These are phyloP conservation scores for Spergularia marina DNA, from an alignment of 148 eudicot genomes.

Conservation along the genomic window DNA sequence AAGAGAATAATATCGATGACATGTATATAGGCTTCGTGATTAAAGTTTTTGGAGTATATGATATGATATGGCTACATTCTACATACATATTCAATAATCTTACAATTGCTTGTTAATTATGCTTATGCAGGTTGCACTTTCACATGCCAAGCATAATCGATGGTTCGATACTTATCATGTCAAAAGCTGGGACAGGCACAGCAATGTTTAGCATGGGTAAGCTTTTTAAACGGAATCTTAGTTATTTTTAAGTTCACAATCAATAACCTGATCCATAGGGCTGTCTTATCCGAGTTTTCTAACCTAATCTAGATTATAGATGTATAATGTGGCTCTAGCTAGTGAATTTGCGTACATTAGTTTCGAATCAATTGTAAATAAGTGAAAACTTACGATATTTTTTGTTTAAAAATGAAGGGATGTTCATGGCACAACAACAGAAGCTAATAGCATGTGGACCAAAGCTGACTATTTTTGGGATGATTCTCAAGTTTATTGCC, in stretches of 20 bases:
- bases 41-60: no score
- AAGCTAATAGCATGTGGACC: slow-evolving; percentile 73
- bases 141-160: slow-evolving; percentile 58
- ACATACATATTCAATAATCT: not conserved
- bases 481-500: slow-evolving; percentile 66
- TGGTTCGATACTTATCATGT: slow-evolving; percentile 62
- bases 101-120: not conserved
- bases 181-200: slow-evolving; percentile 73
- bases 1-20: no score
- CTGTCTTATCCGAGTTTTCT: no score
- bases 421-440: slow-evolving; percentile 86
- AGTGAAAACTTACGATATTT: no score
- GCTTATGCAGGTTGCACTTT: slow-evolving; percentile 58
- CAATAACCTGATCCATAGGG: no score
- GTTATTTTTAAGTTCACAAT: no score
- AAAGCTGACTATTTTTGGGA: slow-evolving; percentile 45
- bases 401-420: slow-evolving; percentile 38
- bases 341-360: no score
- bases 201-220: slow-evolving; percentile 92
- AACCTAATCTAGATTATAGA: no score
- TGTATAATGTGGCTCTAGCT: no score
- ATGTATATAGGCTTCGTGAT: no score
- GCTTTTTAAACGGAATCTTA: not conserved
- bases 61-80: no score
- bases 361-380: no score